Base-by-base conservation (phyloP, 2,329 filamentous ascomycete species). In the Epichloe festucae region DNA sequence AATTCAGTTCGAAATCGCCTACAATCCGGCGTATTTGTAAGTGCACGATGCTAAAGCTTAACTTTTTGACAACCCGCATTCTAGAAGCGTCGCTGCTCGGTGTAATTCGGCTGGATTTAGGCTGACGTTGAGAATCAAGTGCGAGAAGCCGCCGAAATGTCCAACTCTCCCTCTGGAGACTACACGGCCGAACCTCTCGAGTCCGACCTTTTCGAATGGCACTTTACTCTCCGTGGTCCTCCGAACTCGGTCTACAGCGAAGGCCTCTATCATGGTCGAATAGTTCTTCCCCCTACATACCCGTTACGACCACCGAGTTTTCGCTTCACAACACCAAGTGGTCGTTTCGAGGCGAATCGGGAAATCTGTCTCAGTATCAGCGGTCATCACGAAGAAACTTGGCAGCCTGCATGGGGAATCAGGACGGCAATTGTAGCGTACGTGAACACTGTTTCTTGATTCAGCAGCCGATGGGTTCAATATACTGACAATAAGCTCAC, bases 351-450 rank as follows among this genome's bases (percentile, higher is more conserved):
- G 68, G 84, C 89, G 51, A 98, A 98, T 66, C 82, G 93, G 58
- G 91, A 97, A 73, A 97, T 98, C 60, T 98, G 93, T 65, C 80
- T 98, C 15, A 88, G 82, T 61, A 98, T 97, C 62, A 87, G 82
- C 49, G 91, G 90, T 2, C 91, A 96, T 68, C 93, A 98, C 70
- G 93, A 97, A 67, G 93, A 97, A 72, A 95, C 88, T 15, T 98
- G 93, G 93, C 91, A 96, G 75, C 93, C 93, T 0, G 93, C 93
- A 0, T 98, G 93, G 93, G 93, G 93, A 0, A 85, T 98, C 10
- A 78, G 93, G 54, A 97, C 93, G 4, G 91, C 93, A 15, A 71
- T 98, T 6, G 78, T 83, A 42, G 81, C 81, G 70, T 72, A 64
- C 40, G 66, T 60, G 12, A n/a, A 23, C 21, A 27, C 10, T 4